These are phyloP conservation scores for Leucocoprinus birnbaumii DNA, from an alignment of 768 basidiomycete species.

Conservation along the genomic window DNA sequence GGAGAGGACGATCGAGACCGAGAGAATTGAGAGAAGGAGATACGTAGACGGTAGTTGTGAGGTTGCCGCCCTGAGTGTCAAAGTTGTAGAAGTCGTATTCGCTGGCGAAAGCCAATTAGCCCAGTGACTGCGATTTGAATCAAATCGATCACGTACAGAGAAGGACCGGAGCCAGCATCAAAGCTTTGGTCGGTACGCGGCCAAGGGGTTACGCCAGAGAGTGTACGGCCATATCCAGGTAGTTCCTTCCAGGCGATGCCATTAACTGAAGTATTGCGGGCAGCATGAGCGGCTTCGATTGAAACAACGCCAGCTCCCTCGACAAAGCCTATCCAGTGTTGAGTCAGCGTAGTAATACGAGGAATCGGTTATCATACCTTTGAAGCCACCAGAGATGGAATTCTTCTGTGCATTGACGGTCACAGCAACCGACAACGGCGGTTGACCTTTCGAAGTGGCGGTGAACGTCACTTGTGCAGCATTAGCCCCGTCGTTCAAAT, in stretches of 20 bases:
- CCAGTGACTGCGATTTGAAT: not conserved
- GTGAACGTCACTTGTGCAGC: slow-evolving; percentile 42
- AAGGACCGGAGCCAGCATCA: slow-evolving; percentile 59
- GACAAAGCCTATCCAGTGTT: slow-evolving; percentile 44
- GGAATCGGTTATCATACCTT: slow-evolving; percentile 31
- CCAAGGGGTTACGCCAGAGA: slow-evolving; percentile 60
- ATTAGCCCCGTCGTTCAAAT: slow-evolving; percentile 35
- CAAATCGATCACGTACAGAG: slow-evolving; percentile 36
- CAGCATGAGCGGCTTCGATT: slow-evolving; percentile 63
- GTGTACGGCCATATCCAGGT: slow-evolving; percentile 56
- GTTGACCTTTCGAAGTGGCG: slow-evolving; percentile 39
- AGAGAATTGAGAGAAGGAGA: slow-evolving; percentile 54
- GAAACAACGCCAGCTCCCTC: slow-evolving; percentile 62
- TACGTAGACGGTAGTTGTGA: slow-evolving; percentile 44
- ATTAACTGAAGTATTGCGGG: slow-evolving; percentile 42
- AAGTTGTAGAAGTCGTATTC: slow-evolving; percentile 69
- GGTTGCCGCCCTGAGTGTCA: slow-evolving; percentile 44
- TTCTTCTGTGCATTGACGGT: slow-evolving; percentile 36
- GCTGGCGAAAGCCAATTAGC: slow-evolving; percentile 22
- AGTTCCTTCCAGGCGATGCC: slow-evolving; percentile 58
- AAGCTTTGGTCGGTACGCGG: slow-evolving; percentile 53
- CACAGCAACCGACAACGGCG: slow-evolving; percentile 27
- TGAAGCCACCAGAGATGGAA: slow-evolving; percentile 39
- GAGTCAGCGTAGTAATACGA: not conserved
- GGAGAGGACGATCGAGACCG: slow-evolving; percentile 46